These are phyloP conservation scores for Conringia planisiliqua DNA, from an alignment of 345 rosid species.

Conservation along the genomic window DNA sequence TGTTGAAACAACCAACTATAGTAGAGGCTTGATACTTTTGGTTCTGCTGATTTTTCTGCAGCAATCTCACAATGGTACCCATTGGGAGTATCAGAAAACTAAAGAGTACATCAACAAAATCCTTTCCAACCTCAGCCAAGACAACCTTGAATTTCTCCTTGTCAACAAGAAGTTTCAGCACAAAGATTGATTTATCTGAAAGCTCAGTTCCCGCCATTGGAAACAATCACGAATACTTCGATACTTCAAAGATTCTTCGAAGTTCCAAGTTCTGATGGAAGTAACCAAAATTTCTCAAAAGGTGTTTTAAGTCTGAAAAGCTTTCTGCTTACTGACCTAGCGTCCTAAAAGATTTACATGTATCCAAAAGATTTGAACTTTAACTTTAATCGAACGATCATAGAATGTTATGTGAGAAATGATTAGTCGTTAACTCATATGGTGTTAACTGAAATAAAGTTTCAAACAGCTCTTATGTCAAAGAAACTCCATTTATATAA, in stretches of 20 bases:
- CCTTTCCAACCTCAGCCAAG: slow-evolving; percentile 18
- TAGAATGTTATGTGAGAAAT: neutral
- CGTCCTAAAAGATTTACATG: neutral
- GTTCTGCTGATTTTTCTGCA: neutral
- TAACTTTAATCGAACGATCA: too few relatives aligned
- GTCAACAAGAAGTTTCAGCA: slow-evolving; percentile 16
- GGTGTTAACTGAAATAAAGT: neutral
- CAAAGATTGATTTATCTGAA: neutral
- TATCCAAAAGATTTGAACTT: neutral
- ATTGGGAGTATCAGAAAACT: slow-evolving; percentile 13
- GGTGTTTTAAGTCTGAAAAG: neutral
- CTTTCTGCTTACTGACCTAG: neutral
- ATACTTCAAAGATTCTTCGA: too few relatives aligned
- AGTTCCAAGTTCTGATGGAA: too few relatives aligned
- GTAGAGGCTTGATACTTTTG: neutral
- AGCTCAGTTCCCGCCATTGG: neutral
- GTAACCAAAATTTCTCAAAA: too few relatives aligned
- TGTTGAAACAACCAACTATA: slow-evolving; percentile 22
- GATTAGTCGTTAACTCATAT: neutral
- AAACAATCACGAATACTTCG: neutral
- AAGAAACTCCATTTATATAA: neutral
- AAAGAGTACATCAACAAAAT: slow-evolving; percentile 21
- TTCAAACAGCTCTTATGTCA: neutral
- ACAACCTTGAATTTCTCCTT: slow-evolving; percentile 3
- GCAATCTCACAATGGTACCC: slow-evolving; percentile 18